Percentiles rank a stretch among this genome's conserved stretches.
Conservation (phyloP, 2,329 filamentous ascomycete species). For the Sporothrix pallida region DNA sequence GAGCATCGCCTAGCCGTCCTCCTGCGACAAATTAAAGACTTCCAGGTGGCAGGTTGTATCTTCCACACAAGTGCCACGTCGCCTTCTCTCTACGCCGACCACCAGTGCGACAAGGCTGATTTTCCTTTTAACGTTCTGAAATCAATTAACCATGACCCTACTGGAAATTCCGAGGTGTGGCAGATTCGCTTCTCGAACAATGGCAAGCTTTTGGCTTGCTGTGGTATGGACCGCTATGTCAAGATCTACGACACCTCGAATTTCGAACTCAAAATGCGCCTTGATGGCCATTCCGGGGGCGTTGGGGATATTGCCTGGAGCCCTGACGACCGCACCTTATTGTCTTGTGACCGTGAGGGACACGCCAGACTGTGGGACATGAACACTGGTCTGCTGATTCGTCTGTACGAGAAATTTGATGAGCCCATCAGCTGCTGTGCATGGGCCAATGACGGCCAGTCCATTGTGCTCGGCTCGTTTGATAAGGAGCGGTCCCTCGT, state of each 20-base stretch:
- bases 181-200: conserved; percentile 89
- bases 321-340: conserved; percentile 83
- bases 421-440: conserved; percentile 87
- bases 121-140: conserved; percentile 77
- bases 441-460: conserved; percentile 80
- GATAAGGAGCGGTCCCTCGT: conserved; percentile 70
- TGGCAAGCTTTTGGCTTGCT: conserved; percentile 80
- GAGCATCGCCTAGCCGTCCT: conserved; percentile 84
- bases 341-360: conserved; percentile 80
- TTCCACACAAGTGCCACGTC: conserved; percentile 83
- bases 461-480: conserved; percentile 80
- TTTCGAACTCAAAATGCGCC: conserved; percentile 67
- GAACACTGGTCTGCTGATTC: conserved; percentile 68
- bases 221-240: conserved; percentile 75
- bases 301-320: conserved; percentile 89
- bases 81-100: conserved; percentile 88
- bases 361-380: conserved; percentile 77
- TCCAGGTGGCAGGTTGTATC: conserved; percentile 80
- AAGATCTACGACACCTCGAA: conserved; percentile 80
- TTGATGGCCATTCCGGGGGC: conserved; percentile 70
- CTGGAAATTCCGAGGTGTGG: conserved; percentile 77
- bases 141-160: conserved; percentile 71
- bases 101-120: conserved; percentile 76
- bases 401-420: conserved; percentile 71
- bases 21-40: conserved; percentile 80